Conservation (phyloP, 1,139 yeast species). For the Diutina scorzettiae region DNA sequence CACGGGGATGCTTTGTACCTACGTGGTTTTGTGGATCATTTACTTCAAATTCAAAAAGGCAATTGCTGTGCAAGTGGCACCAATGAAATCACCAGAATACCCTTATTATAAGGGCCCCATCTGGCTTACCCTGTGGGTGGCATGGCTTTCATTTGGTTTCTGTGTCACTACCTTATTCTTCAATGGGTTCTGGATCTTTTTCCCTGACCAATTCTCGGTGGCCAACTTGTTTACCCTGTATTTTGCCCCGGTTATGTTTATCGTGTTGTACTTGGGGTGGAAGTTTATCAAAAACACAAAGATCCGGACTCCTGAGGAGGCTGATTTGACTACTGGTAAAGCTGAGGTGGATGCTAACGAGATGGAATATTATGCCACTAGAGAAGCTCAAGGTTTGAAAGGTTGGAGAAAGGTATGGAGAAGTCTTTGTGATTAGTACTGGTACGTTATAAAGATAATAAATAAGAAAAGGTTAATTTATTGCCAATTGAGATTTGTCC, state of each 20-base stretch:
- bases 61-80: constrained; percentile 18
- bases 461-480: no score
- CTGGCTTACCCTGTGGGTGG: constrained; percentile 21
- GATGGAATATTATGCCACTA: constrained; percentile 8
- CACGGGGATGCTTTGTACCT: constrained; percentile 41
- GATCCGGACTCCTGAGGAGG: constrained; percentile 20
- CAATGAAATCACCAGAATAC: constrained; percentile 14
- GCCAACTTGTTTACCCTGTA: constrained; percentile 28
- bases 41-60: constrained; percentile 30
- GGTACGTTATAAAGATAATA: no score
- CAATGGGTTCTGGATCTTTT: constrained; percentile 32
- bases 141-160: constrained; percentile 21
- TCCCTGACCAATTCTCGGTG: constrained; percentile 26
- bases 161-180: constrained; percentile 19
- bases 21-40: constrained; percentile 36
- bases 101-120: constrained; percentile 18
- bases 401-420: background rate
- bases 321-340: constrained; percentile 27
- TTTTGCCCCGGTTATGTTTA: constrained; percentile 26
- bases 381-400: background rate
- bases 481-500: no score
- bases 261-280: constrained; percentile 21
- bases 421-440: background rate
- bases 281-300: constrained; percentile 23
- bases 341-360: constrained; percentile 25